Evolutionary conservation across 2,329 filamentous ascomycete genomes (phyloP), one percentile per base, ranked within the genome.

Genomic region (Trichothecium roseum): DNA sequence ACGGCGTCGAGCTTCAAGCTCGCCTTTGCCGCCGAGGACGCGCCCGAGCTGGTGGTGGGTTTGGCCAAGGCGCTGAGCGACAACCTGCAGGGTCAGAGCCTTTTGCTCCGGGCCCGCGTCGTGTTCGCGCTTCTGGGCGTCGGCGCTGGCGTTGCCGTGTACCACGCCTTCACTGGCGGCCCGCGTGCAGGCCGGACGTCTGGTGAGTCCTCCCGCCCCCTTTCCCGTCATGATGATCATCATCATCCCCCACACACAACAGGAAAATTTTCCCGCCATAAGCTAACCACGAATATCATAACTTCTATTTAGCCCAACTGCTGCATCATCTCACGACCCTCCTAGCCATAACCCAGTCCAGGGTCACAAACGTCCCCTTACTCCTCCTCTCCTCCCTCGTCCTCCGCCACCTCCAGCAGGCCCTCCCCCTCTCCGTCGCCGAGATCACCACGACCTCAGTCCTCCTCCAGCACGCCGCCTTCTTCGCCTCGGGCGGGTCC

Each of bases 401-500:
- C 38, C 66, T 70, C 46, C 56, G 66, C 42, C 64, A 66, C 37
- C 53, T 79, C 14, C 20, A 24, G n/a, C 53, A 60, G 13, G 53
- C 60, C 29, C 58, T 69, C 30, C 43, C 61, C 41, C 65, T 80
- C 32, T 59, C 63, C 16, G 55, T 64, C 16, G 48, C 67, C 18
- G 77, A 86, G 48, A 66, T 84, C 31, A 79, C 79, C 4, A 73
- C 78, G 8, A 80, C 82, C 0, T 75, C 74, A 8, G 64, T 95
- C 24, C 72, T 96, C 24, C 65, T 94, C 28, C 81, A 93, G 45
- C 80, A 88, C 59, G 67, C 76, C 26, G 79, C 81, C 35, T 98
- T 94, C 68, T 98, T 96, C 54, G 81, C 85, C 20, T 77, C 86
- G 42, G 91, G 88, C 17, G 87, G 87, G 53, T 85, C 84, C 32